These are phyloP conservation scores for Galerina marginata DNA, from an alignment of 768 basidiomycete species.

Conservation along the genomic window DNA sequence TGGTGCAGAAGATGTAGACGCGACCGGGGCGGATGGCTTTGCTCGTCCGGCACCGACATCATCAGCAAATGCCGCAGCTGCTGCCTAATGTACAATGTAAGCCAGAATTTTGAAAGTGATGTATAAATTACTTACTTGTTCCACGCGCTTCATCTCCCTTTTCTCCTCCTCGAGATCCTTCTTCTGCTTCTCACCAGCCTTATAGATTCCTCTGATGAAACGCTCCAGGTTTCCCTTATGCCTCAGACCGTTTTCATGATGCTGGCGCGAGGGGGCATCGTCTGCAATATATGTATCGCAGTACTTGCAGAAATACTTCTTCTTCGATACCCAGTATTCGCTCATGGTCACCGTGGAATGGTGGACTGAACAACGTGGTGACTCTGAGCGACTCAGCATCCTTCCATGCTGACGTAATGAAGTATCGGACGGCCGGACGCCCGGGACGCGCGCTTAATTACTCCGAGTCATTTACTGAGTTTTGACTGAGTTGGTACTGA, in stretches of 20 bases:
- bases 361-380: too few species aligned
- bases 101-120: not conserved
- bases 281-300: slow-evolving; percentile 97
- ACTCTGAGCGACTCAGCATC: too few species aligned
- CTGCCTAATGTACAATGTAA: slow-evolving; percentile 54
- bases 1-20: slow-evolving; percentile 36
- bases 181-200: slow-evolving; percentile 87
- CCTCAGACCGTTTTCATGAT: slow-evolving; percentile 91
- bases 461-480: too few species aligned
- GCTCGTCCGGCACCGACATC: slow-evolving; percentile 77
- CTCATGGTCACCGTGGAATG: slow-evolving; percentile 56
- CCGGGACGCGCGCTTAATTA: too few species aligned
- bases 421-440: too few species aligned
- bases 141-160: slow-evolving; percentile 84
- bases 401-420: not conserved
- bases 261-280: slow-evolving; percentile 88
- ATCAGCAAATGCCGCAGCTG: slow-evolving; percentile 77
- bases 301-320: slow-evolving; percentile 95
- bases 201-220: slow-evolving; percentile 92
- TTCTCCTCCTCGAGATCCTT: slow-evolving; percentile 86
- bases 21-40: slow-evolving; percentile 41
- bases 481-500: too few species aligned
- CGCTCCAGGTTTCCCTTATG: slow-evolving; percentile 96
- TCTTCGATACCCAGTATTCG: slow-evolving; percentile 93
- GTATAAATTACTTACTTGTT: slow-evolving; percentile 57